Evolutionary conservation across 1,284 basidiomycete species (phyloP).

Genomic region (Ceratobasidium papillatum): DNA sequence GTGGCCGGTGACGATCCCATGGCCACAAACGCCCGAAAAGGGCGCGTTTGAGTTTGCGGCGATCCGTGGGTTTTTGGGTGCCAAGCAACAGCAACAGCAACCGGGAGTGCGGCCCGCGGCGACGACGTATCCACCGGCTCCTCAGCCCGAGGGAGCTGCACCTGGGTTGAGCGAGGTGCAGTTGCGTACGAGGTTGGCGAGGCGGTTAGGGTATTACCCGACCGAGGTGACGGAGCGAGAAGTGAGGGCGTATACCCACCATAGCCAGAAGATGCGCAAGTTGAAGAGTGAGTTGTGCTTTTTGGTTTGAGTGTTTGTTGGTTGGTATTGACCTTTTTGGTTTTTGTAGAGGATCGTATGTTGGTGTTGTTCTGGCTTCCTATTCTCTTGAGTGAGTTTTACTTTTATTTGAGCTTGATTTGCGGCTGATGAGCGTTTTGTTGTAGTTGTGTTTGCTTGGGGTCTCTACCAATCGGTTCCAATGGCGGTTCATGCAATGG

Average conservation of each 20-base stretch:
- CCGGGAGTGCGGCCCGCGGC: neutral
- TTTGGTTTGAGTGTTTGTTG: constrained; percentile 7
- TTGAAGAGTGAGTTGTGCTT: constrained; percentile 41
- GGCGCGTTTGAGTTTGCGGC: constrained; percentile 52
- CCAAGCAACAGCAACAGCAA: constrained; percentile 39
- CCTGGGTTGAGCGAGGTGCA: constrained; percentile 44
- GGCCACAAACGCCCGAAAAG: constrained; percentile 61
- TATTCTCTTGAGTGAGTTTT: constrained; percentile 75
- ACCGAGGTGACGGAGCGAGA: constrained; percentile 67
- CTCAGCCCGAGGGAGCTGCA: constrained; percentile 42
- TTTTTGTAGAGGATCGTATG: constrained; percentile 83
- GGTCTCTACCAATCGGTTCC: constrained; percentile 44
- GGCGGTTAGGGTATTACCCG: constrained; percentile 60
- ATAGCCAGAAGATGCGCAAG: constrained; percentile 65
- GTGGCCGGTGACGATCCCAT: constrained; percentile 56
- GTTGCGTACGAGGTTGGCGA: constrained; percentile 44
- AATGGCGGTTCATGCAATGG: constrained; percentile 42
- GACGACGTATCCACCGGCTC: constrained; percentile 35
- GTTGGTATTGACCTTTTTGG: constrained; percentile 37
- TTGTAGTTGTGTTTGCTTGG: constrained; percentile 48
- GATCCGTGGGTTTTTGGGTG: constrained; percentile 50
- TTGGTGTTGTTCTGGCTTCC: constrained; percentile 94
- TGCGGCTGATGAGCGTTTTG: constrained; percentile 3
- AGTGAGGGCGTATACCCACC: constrained; percentile 70
- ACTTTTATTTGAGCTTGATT: neutral